Conservation (phyloP, 2,329 filamentous ascomycete species). For the Microthyrium microscopicum region DNA sequence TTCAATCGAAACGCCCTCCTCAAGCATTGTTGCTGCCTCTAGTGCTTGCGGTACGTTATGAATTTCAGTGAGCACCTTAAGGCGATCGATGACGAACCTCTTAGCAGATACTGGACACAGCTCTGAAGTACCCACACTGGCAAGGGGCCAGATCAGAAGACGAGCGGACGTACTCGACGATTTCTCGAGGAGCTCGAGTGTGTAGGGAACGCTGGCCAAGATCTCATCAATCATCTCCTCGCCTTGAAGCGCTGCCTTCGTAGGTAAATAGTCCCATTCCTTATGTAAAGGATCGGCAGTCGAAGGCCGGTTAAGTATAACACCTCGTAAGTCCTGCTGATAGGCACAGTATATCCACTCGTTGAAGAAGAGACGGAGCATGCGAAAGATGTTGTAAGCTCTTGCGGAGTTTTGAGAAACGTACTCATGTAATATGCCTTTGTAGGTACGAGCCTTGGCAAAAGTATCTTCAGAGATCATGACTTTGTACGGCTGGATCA, state of each 20-base stretch:
- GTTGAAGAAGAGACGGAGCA: constrained; percentile 12
- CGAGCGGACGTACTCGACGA: not conserved
- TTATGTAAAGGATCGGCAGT: too few relatives aligned
- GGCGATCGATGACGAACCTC: not conserved
- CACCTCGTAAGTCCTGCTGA: too few relatives aligned
- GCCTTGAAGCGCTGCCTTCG: not conserved
- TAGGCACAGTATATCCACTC: constrained; percentile 9
- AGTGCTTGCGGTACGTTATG: not conserved
- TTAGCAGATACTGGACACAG: not conserved
- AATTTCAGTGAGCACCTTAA: not conserved
- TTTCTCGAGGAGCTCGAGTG: not conserved
- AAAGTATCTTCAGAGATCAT: not conserved
- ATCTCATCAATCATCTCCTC: not conserved
- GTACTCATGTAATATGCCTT: constrained; percentile 3
- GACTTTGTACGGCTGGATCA: not conserved
- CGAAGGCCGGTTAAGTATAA: not conserved
- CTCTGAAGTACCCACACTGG: not conserved
- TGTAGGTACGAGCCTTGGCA: not conserved
- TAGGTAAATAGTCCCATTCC: not conserved
- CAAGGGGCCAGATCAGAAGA: not conserved
- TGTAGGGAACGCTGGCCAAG: not conserved
- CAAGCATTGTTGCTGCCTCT: not conserved
- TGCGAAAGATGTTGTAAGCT: constrained; percentile 12
- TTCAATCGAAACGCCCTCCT: too few relatives aligned
- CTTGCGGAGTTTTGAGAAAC: constrained; percentile 8